Evolutionary conservation across 768 basidiomycete genomes (phyloP), one percentile per base, ranked within the genome.

Genomic region (Termitomyces sp.): DNA sequence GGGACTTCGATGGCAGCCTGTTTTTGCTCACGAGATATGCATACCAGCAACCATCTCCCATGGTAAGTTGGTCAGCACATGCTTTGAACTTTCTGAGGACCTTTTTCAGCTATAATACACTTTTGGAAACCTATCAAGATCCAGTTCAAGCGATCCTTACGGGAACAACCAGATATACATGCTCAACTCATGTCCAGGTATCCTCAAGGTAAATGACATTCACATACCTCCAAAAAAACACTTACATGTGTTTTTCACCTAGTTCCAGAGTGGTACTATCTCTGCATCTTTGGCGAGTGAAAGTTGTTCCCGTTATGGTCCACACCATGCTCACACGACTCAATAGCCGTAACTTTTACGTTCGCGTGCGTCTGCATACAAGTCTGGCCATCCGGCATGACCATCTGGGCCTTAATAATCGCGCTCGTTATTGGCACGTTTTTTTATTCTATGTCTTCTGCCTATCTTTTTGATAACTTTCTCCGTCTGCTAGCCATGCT

Each of bases 181-280:
- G 76, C 78, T 3, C 78, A 79, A 49, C 75, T 87, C 50, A 87
- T 86, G 82, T 68, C 75, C 23, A 71, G 66, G 38, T 86, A 87
- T 65, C 78, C 68, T 1, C 77, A 76, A 68, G 77, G 77, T 75
- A 45, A 27, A 55, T 29, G 3, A 7, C 31, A 21, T 35, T 34
- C 25, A 25, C 23, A n/a, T 16, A 10, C 43, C 25, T 27, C 45
- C 27, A 46, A 31, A 11, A n/a, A 29, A 5, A 9, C 27, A 29
- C n/a, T 34, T 2, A 45, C 53, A 53, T 44, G 42, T 53, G 42
- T 32, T 48, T n/a, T 48, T 23, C 17, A 19, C 23, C 10, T 35
- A 83, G 84, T 86, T 29, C 85, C 84, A 1, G 79, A 82, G 45
- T 86, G 80, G 81, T 85, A 84, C 74, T 88, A 87, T 70, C 63